A percentile compares a stretch with the other conserved stretches of the same genome.
These are phyloP conservation scores for Pichia sp. DNA, from an alignment of 1,139 yeast species.

Conservation along the genomic window DNA sequence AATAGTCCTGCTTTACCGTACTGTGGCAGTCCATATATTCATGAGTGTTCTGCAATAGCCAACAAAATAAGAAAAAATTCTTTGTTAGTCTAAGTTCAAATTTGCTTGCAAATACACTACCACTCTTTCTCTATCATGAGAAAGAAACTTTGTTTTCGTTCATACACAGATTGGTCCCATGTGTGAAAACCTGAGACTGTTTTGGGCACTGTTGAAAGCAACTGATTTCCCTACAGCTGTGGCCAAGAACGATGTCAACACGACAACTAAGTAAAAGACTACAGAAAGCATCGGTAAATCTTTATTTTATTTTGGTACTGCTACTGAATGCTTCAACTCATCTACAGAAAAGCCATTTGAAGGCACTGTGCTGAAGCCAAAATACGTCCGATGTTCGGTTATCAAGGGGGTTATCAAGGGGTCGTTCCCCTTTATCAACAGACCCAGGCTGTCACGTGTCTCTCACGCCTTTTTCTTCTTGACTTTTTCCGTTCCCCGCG, in stretches of 20 bases:
- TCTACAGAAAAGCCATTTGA: too few relatives aligned
- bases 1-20: neutral
- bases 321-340: too few relatives aligned
- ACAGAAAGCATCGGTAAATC: neutral
- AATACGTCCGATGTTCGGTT: too few relatives aligned
- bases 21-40: constrained; percentile 6
- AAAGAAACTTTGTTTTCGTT: too few relatives aligned
- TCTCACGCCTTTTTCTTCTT: neutral
- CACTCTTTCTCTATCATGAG: too few relatives aligned
- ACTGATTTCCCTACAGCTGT: neutral
- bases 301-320: too few relatives aligned
- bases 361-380: too few relatives aligned
- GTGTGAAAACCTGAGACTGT: constrained; percentile 1
- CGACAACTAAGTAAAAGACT: neutral
- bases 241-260: neutral
- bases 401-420: too few relatives aligned
- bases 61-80: too few relatives aligned
- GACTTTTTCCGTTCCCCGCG: neutral
- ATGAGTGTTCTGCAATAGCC: neutral
- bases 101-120: too few relatives aligned
- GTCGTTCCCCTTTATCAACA: neutral
- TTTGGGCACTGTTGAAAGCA: neutral
- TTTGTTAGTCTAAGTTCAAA: too few relatives aligned
- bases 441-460: neutral
- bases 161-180: constrained; percentile 11